Conservation (phyloP, 2,329 filamentous ascomycete genomes). For the Verticillium nubilum region DNA sequence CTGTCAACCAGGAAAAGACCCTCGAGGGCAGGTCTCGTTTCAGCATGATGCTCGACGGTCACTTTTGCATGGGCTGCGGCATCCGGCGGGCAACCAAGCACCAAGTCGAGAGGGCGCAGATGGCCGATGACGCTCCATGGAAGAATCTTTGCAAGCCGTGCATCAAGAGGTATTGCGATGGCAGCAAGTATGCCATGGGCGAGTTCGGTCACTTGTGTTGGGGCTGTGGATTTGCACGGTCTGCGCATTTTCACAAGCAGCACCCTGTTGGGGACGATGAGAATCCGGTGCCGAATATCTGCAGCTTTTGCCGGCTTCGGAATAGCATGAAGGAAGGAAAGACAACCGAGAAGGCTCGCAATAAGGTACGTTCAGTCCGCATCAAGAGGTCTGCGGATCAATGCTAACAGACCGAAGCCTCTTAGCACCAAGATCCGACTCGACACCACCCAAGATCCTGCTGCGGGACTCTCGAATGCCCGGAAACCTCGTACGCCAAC, state of each 20-base stretch:
- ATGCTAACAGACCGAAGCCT: not conserved
- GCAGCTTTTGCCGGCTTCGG: conserved; percentile 24
- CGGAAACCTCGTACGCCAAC: not conserved
- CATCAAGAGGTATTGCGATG: conserved; percentile 5
- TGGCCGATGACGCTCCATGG: conserved; percentile 6
- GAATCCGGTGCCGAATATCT: conserved; percentile 26
- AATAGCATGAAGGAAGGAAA: not conserved
- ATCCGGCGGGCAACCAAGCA: conserved; percentile 10
- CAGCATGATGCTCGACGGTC: conserved; percentile 8
- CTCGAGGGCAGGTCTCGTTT: conserved; percentile 4
- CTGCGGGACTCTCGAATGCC: not conserved
- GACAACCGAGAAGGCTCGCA: conserved; percentile 6
- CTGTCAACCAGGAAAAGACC: conserved; percentile 1
- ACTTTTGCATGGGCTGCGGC: conserved; percentile 12
- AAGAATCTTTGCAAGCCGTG: conserved; percentile 11
- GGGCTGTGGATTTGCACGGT: conserved; percentile 28
- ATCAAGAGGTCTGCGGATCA: no score
- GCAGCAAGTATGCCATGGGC: not conserved
- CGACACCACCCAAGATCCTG: not conserved
- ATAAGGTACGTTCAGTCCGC: not conserved
- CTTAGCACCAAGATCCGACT: not conserved
- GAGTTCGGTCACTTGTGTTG: conserved; percentile 21
- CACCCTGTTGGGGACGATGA: conserved; percentile 20
- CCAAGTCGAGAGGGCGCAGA: conserved; percentile 6
- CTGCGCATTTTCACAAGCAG: conserved; percentile 25